Conservation (phyloP, 495 filamentous ascomycete genomes). For the Hypoxylon subgilvum region DNA sequence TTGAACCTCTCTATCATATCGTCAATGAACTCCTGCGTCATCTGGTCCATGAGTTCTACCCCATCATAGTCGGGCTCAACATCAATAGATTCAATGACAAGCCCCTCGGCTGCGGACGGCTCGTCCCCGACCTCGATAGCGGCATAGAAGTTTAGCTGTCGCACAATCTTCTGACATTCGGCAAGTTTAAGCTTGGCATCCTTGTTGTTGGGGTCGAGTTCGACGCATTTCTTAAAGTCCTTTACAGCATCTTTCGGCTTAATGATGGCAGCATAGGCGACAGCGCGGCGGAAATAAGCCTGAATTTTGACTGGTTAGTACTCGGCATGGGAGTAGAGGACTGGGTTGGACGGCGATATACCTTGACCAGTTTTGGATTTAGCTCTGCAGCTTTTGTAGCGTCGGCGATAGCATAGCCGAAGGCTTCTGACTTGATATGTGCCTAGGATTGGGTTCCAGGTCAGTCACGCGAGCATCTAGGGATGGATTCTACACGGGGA, state of each 20-base stretch:
- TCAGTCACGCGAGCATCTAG: conserved; percentile 56
- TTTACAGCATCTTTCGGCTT: conserved; percentile 83
- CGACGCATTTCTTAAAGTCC: conserved; percentile 91
- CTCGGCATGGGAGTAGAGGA: background rate
- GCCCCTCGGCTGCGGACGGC: conserved; percentile 84
- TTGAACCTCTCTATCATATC: conserved; percentile 98
- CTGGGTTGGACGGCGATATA: conserved; percentile 39
- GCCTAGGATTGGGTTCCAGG: conserved; percentile 58
- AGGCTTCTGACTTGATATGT: conserved; percentile 93
- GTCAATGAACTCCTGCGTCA: conserved; percentile 95
- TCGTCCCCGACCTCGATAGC: conserved; percentile 94
- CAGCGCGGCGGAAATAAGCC: conserved; percentile 94
- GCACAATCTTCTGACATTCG: conserved; percentile 92
- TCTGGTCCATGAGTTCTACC: conserved; percentile 74
- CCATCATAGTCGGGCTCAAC: conserved; percentile 89
- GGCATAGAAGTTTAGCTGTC: conserved; percentile 85
- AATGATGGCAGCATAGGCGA: conserved; percentile 87
- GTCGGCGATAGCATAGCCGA: conserved; percentile 89
- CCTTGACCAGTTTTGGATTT: conserved; percentile 86
- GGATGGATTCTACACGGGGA: background rate
- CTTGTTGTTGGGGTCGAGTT: conserved; percentile 83
- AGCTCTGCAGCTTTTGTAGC: conserved; percentile 93
- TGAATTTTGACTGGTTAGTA: conserved; percentile 44
- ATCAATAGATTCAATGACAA: conserved; percentile 83
- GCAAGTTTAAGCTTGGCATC: conserved; percentile 87